Base-by-base conservation (phyloP, 768 basidiomycete species). In the Tulasnella sp. region DNA sequence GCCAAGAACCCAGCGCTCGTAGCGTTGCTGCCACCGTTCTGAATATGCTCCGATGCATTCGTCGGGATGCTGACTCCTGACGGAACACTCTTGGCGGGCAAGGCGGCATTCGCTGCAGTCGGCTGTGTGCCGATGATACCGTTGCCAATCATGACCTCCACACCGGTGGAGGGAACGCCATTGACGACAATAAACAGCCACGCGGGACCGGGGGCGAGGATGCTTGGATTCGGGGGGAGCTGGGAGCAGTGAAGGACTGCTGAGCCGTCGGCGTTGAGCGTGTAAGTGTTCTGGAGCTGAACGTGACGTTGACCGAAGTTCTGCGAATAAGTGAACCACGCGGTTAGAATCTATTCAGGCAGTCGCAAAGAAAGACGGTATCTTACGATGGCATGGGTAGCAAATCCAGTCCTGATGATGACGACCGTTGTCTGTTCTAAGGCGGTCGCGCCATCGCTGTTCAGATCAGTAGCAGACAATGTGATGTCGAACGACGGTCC, bases 171-270 rank as follows among this genome's bases (percentile, higher is more conserved):
- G 0, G 87, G 84, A 7, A 85, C 71, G n/a, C 76, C 85, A 56
- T 81, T 74, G 2, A 76, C 77, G 21, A 89, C 73, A n/a, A 88
- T 66, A 64, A 79, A 84, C 11, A 91, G 63, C 80, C 83, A 90
- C 11, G 79, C 88, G 1, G 89, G 87, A 3, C 88, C 88, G 49
- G 88, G 88, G 8, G 89, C 86, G 62, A 89, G 89, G 15, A 89
- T 68, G 53, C 73, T 73, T 1, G 76, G 75, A 65, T 80, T 73
- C 1, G 85, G 84, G 2, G 88, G 88, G 1, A 81, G 82, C 2
- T 55, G 75, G n/a, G 71, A 73, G n/a, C 88, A 70, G 47, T 73
- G 76, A 47, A 95, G 69, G 3, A 73, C 75, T 10, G 72, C 71
- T 13, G 70, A 69, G 32, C 71, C 70, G 58, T 70, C 69, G 32